Evolutionary conservation across 441 rosid species (phyloP), one percentile per base, ranked within the genome.

Genomic region (Eruca vesicaria): DNA sequence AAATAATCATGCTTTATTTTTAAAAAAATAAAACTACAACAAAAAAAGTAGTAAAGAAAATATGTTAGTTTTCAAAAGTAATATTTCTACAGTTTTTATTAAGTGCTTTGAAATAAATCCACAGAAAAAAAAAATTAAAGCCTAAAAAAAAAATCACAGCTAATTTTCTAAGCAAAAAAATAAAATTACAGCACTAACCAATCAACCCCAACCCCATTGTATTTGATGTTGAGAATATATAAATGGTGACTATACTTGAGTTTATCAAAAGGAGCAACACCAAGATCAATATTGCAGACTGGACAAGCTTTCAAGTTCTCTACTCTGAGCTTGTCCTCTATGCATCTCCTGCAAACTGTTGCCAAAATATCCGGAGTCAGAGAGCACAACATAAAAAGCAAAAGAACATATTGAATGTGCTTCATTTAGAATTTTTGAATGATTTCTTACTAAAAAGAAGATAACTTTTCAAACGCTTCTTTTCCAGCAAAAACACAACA

Each of bases 321-420:
- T 52, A 18, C 16, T 7, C 0, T 53, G 0, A 77, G 10, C 65
- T 72, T 77, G 52, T 66, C 38, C 7, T 41, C 14, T 66, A 77
- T 78, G 65, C 80, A 78, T 0, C 16, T 53, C 73, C 41, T 66
- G 63, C 80, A 78, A 78, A 78, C 76, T 71, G 36, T 45, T 53
- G 18, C 7, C 72, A 67, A 75, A 58, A 3, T 5, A 20, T 32
- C 4, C 5, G 1, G 31, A 19, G 29, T 9, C 38, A 59, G 20
- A 59, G 20, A 29, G 20, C 63, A 14, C 20, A 58, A 58, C 63
- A 58, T 58, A 58, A 58, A 19, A 58, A n/a, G 21, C 63, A 60
- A 7, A 32, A 23, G 33, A 57, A 23, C 18, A 57, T 5, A 23
- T 21, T 28, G 0, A 6, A 15, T 58, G 20, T 58, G 19, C 16